Conservation (phyloP, 2,329 filamentous ascomycete genomes). For the Claviceps monticola region DNA sequence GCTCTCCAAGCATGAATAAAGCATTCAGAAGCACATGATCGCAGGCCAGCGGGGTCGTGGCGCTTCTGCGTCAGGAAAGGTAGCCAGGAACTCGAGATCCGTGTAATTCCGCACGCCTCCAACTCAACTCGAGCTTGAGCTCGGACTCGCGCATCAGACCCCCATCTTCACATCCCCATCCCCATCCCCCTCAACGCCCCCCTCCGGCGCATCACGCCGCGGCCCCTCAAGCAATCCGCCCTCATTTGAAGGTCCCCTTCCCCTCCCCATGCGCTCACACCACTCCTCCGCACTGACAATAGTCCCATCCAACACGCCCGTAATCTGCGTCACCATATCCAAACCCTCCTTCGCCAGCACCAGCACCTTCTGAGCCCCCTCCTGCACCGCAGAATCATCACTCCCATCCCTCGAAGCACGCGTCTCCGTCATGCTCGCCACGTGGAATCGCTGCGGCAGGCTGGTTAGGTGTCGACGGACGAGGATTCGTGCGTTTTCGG, state of each 20-base stretch:
- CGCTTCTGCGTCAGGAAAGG: too few species aligned
- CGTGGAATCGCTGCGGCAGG: constrained; percentile 67
- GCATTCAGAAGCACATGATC: too few species aligned
- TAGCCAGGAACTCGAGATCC: too few species aligned
- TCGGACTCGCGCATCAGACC: too few species aligned
- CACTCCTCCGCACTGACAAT: constrained; percentile 83
- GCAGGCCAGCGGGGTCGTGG: too few species aligned
- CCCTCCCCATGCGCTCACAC: constrained; percentile 61
- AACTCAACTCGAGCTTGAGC: too few species aligned
- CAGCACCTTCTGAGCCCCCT: constrained; percentile 62
- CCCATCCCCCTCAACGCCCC: not conserved
- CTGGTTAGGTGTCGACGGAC: constrained; percentile 76
- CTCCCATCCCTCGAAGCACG: constrained; percentile 18
- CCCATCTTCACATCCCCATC: constrained; percentile 6
- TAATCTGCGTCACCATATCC: constrained; percentile 90
- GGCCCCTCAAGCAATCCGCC: constrained; percentile 10
- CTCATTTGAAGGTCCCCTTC: constrained; percentile 13
- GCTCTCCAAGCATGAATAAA: too few species aligned
- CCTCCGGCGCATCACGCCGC: not conserved
- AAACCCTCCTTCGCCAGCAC: constrained; percentile 80
- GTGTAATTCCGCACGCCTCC: too few species aligned
- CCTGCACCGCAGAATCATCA: constrained; percentile 24
- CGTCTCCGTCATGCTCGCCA: constrained; percentile 42
- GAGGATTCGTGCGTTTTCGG: constrained; percentile 72
- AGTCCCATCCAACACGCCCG: constrained; percentile 74